Conservation (phyloP, 2,329 filamentous ascomycete genomes). For the Cladosporium phlei region DNA sequence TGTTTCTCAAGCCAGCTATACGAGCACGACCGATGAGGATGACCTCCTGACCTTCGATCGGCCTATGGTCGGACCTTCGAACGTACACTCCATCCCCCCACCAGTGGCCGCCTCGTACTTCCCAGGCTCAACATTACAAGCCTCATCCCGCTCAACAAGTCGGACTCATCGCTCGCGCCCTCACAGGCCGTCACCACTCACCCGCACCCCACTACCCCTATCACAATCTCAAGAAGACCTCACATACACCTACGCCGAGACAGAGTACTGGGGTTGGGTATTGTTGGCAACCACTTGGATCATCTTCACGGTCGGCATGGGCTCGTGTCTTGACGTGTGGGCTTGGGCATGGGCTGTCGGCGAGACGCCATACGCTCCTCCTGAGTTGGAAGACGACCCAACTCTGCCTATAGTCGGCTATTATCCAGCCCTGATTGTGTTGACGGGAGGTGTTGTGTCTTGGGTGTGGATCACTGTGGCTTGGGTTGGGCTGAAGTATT, state of each 20-base stretch:
- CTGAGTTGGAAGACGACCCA: slow-evolving; percentile 89
- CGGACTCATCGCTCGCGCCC: slow-evolving; percentile 8
- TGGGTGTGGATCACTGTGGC: slow-evolving; percentile 98
- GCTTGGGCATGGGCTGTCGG: slow-evolving; percentile 99
- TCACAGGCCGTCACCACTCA: slow-evolving; percentile 18
- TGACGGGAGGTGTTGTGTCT: slow-evolving; percentile 83
- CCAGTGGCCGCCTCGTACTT: slow-evolving; percentile 22
- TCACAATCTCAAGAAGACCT: slow-evolving; percentile 13
- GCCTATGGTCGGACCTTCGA: slow-evolving; percentile 20
- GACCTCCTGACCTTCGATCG: slow-evolving; percentile 62
- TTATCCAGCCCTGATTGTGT: slow-evolving; percentile 87
- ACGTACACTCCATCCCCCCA: neutral
- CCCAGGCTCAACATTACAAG: slow-evolving; percentile 32
- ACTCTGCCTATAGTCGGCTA: slow-evolving; percentile 95
- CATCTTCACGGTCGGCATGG: slow-evolving; percentile 95
- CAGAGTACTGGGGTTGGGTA: slow-evolving; percentile 97
- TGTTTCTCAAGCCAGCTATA: slow-evolving; percentile 52
- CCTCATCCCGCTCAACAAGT: slow-evolving; percentile 1
- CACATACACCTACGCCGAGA: slow-evolving; percentile 72
- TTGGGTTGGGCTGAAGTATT: slow-evolving; percentile 99
- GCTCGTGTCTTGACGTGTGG: slow-evolving; percentile 90
- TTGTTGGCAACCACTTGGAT: slow-evolving; percentile 87
- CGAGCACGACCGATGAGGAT: slow-evolving; percentile 79
- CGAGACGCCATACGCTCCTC: slow-evolving; percentile 89
- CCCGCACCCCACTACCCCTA: slow-evolving; percentile 17